These are phyloP conservation scores for Viridothelium virens DNA, from an alignment of 495 filamentous ascomycete species.

Conservation along the genomic window DNA sequence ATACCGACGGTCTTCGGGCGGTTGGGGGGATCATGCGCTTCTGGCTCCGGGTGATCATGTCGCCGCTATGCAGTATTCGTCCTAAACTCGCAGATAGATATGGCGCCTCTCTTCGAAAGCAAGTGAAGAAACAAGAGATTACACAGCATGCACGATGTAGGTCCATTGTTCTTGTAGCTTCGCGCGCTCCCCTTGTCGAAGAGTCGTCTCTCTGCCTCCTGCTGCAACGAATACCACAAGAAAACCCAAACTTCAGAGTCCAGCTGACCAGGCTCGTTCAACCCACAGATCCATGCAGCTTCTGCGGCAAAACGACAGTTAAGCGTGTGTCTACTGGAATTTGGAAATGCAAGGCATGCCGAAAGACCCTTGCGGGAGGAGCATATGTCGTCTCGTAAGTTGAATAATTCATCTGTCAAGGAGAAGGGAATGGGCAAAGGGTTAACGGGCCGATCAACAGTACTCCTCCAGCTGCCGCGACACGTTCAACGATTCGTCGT, in stretches of 20 bases:
- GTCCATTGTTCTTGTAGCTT: no score
- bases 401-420: neutral
- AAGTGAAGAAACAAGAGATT: conserved; percentile 99
- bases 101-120: conserved; percentile 98
- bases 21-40: no score
- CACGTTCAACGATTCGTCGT: conserved; percentile 93
- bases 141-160: conserved; percentile 78
- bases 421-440: conserved; percentile 3
- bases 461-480: conserved; percentile 91
- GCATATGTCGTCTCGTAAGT: conserved; percentile 96
- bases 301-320: conserved; percentile 93
- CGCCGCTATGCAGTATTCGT: neutral
- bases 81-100: conserved; percentile 48
- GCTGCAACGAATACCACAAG: no score
- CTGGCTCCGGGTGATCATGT: neutral
- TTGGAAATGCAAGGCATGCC: conserved; percentile 90
- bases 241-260: no score
- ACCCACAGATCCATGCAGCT: conserved; percentile 61
- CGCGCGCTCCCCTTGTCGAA: no score
- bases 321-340: conserved; percentile 90
- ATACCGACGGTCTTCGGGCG: no score
- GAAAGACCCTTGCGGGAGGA: conserved; percentile 70
- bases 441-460: conserved; percentile 41
- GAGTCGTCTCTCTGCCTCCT: no score
- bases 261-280: no score